Base-by-base conservation (phyloP, 2,329 filamentous ascomycete genomes). In the Trichoderma sp. region DNA sequence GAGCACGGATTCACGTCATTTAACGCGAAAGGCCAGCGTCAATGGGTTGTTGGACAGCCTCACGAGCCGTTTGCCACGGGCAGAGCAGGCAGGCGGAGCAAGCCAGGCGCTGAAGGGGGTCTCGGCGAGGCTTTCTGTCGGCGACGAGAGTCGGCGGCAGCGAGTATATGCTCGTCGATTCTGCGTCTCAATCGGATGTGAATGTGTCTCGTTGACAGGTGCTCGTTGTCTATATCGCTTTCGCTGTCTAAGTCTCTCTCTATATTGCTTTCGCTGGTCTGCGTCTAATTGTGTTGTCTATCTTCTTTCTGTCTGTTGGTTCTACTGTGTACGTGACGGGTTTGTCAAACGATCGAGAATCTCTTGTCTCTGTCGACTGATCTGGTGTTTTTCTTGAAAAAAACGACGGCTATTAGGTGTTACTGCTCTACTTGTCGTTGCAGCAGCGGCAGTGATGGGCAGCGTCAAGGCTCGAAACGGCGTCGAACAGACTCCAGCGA, bases 1-100 rank as follows among this genome's bases (percentile, higher is more conserved):
- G 66, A 68, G 58, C 66, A 68, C 58, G 66, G 66, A 60, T 60
- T 68, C 66, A 68, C 66, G 66, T 68, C 66, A 57, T 68, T 68
- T 68, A 63, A 68, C 65, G 65, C 65, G 43, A 60, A 61, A n/a
- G 40, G 31, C 35, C 56, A 55, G 57, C 55, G 56, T 68, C 65
- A 47, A 55, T 55, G 57, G 65, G 49, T 27, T 60, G 64, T 58
- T 58, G 31, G 60, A 49, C 53, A 49, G 53, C 52, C 55, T 67
- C 37, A 43, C 55, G 63, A 67, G 40, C 63, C 19, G 27, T 35
- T n/a, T 10, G 55, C 16, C n/a, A 33, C 29, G 3, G 27, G 27
- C 35, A 55, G 55, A 11, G 16, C 29, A 29, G 27, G n/a, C 35
- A 40, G 55, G 21, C 29, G 49, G 63, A 40, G 53, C 58, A 55